Evolutionary conservation across 2,329 filamentous ascomycete species (phyloP).

Genomic region (Diaporthe destruens): DNA sequence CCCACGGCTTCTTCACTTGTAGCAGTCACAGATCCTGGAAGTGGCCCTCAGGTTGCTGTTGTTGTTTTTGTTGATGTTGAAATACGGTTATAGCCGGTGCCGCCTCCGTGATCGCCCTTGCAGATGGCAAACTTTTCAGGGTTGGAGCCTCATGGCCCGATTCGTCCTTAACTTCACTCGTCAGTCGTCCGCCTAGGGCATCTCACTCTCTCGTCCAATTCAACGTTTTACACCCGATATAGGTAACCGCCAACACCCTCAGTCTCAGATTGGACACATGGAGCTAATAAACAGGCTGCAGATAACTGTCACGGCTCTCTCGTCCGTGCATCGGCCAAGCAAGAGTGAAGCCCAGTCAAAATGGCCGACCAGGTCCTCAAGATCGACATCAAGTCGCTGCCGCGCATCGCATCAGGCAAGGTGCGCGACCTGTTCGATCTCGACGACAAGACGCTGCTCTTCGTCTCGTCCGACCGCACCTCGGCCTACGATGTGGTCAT

Average conservation of each 20-base stretch:
- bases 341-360: background rate
- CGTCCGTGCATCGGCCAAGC: no score
- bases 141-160: slow-evolving; percentile 21
- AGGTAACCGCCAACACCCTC: background rate
- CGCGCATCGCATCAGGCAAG: slow-evolving; percentile 50
- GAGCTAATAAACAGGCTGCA: slow-evolving; percentile 4
- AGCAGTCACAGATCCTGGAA: background rate
- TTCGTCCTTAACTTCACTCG: background rate
- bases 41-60: background rate
- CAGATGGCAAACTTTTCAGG: slow-evolving; percentile 39
- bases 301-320: background rate
- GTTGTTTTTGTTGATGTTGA: no score
- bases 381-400: slow-evolving; percentile 49
- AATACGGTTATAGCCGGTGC: slow-evolving; percentile 35
- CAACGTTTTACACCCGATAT: background rate
- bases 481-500: slow-evolving; percentile 96
- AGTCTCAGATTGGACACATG: background rate
- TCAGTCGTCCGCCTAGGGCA: background rate
- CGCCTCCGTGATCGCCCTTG: slow-evolving; percentile 39
- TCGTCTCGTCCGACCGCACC: slow-evolving; percentile 69
- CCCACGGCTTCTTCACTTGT: background rate
- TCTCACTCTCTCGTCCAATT: background rate
- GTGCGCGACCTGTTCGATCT: slow-evolving; percentile 49
- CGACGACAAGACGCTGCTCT: slow-evolving; percentile 49
- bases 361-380: slow-evolving; percentile 41